Evolutionary conservation across 768 basidiomycete genomes (phyloP).

Genomic region (Amanita molliuscula): DNA sequence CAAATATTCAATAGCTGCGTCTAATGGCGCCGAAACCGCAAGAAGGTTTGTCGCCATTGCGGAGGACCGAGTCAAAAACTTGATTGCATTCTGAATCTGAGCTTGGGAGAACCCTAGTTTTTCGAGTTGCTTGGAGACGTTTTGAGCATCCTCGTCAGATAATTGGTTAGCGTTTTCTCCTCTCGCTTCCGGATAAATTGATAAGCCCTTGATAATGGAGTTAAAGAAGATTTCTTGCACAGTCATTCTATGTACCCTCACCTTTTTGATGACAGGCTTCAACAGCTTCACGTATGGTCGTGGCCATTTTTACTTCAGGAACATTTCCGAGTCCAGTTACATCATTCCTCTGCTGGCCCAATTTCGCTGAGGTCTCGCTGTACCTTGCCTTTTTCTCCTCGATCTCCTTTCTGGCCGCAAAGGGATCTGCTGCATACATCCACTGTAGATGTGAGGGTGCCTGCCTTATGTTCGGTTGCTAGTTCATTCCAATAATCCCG

Average conservation of each 20-base stretch:
- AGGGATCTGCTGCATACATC: conserved; percentile 88
- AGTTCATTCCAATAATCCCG: conserved; percentile 83
- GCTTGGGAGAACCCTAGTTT: conserved; percentile 54
- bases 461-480: conserved; percentile 54
- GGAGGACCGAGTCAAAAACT: conserved; percentile 49
- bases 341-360: neutral
- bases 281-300: conserved; percentile 62
- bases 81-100: conserved; percentile 42
- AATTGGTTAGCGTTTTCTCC: conserved; percentile 26
- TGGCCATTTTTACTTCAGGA: conserved; percentile 81
- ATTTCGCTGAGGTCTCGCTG: conserved; percentile 15
- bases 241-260: conserved; percentile 14
- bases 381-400: conserved; percentile 54
- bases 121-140: conserved; percentile 44
- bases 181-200: conserved; percentile 37
- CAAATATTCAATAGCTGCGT: conserved; percentile 79
- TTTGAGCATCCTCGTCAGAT: conserved; percentile 27
- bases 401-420: conserved; percentile 59
- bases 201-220: conserved; percentile 30
- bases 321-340: conserved; percentile 14
- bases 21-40: conserved; percentile 45
- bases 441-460: conserved; percentile 64
- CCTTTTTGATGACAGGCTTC: conserved; percentile 77
- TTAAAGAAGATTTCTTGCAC: neutral
- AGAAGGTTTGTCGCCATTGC: conserved; percentile 54